These are phyloP conservation scores for Sporothrix euskadiensis DNA, from an alignment of 2,329 filamentous ascomycete species.

Conservation along the genomic window DNA sequence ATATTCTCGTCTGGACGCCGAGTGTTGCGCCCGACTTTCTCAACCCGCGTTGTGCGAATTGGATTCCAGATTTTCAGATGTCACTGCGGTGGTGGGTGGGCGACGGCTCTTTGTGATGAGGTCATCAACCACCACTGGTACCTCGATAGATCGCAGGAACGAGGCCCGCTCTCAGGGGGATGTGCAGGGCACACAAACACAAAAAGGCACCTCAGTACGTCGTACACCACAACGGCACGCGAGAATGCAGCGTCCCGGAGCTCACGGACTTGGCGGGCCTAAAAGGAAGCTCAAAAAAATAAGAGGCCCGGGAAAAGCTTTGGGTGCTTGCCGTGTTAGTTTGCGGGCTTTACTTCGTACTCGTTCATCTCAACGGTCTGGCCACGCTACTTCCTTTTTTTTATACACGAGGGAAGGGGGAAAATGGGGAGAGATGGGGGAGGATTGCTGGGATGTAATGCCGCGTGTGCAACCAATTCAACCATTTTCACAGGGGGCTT, in stretches of 20 bases:
- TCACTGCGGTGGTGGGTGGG: not conserved
- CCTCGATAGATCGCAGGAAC: conserved; percentile 4
- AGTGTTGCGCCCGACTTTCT: not conserved
- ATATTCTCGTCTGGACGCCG: conserved; percentile 3
- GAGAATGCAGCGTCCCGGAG: not conserved
- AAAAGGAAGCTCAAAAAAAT: not conserved
- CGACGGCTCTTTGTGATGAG: conserved; percentile 4
- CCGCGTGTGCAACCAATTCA: not conserved
- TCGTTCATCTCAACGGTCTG: not conserved
- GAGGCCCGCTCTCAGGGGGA: not conserved
- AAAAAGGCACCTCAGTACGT: not conserved
- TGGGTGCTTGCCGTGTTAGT: not conserved
- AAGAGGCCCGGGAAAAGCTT: conserved; percentile 15
- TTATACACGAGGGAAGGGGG: not conserved
- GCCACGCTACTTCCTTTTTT: not conserved
- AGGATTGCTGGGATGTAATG: not conserved
- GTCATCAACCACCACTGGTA: conserved; percentile 12
- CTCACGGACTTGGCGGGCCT: not conserved
- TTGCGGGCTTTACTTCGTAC: conserved; percentile 1
- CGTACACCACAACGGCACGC: not conserved
- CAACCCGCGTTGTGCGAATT: not conserved
- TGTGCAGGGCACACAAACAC: not conserved
- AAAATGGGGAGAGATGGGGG: not conserved
- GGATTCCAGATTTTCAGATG: not conserved
- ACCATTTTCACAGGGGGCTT: not conserved